Evolutionary conservation across 345 rosid species (phyloP).

Genomic region (Salix brachista): DNA sequence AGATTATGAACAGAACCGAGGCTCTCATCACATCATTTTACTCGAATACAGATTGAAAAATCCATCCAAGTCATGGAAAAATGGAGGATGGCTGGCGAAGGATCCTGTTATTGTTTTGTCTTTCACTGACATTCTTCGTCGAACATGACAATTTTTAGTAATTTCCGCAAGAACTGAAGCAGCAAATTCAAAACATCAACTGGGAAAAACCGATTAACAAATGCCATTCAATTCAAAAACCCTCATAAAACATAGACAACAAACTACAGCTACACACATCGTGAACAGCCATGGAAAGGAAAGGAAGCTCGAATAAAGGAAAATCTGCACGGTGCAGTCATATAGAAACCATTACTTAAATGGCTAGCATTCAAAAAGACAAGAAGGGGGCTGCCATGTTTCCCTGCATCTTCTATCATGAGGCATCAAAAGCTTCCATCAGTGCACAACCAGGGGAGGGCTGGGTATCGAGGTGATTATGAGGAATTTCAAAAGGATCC

Average conservation of each 20-base stretch:
- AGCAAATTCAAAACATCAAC: neutral
- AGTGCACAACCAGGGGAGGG: neutral
- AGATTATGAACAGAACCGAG: neutral
- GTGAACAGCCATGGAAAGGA: neutral
- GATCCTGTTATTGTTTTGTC: neutral
- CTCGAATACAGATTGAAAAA: neutral
- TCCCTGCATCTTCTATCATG: neutral
- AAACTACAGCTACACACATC: neutral
- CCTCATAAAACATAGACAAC: neutral
- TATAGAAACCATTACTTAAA: neutral
- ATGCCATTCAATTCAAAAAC: neutral
- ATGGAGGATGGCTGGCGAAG: neutral
- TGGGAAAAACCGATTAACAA: neutral
- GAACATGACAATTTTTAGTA: neutral
- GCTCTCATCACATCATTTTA: neutral
- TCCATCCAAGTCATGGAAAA: constrained; percentile 1
- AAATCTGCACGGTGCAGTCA: neutral
- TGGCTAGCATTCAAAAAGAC: neutral
- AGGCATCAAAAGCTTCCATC: neutral
- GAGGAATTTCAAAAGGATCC: neutral
- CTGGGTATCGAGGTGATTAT: neutral
- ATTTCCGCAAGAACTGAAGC: neutral
- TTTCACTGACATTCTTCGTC: neutral
- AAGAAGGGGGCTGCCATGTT: neutral
- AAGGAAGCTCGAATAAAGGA: neutral